Conservation (phyloP, 2,329 filamentous ascomycete genomes). For the Sphaerulina musiva region DNA sequence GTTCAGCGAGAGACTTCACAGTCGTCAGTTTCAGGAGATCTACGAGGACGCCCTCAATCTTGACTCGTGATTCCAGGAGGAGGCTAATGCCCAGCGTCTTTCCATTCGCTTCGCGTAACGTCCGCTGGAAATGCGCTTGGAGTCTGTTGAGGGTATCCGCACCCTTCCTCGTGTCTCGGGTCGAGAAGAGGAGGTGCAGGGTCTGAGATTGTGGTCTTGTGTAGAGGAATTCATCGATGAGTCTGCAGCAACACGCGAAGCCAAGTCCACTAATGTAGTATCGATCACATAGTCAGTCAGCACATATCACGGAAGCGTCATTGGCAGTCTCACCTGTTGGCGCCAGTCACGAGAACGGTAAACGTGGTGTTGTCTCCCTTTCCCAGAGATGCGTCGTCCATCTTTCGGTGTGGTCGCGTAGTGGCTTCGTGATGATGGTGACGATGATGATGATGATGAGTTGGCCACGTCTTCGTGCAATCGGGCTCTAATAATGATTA, state of each 20-base stretch:
- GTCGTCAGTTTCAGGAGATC: slow-evolving; percentile 53
- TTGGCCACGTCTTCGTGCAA: too few relatives aligned
- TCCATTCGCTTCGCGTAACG: slow-evolving; percentile 34
- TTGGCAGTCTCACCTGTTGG: slow-evolving; percentile 61
- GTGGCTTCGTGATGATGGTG: too few relatives aligned
- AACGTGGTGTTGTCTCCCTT: slow-evolving; percentile 28
- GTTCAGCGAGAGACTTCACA: slow-evolving; percentile 48
- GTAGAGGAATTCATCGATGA: slow-evolving; percentile 83
- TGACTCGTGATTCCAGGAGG: slow-evolving; percentile 41
- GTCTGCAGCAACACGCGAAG: slow-evolving; percentile 71
- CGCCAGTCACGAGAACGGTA: slow-evolving; percentile 70
- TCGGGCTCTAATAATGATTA: too few relatives aligned
- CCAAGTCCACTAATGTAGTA: slow-evolving; percentile 65
- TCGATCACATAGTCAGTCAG: neutral
- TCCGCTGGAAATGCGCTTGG: slow-evolving; percentile 49
- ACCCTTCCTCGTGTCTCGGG: slow-evolving; percentile 68
- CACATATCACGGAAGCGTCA: neutral
- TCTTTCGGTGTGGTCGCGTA: neutral
- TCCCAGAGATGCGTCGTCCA: slow-evolving; percentile 7
- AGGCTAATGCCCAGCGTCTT: slow-evolving; percentile 36
- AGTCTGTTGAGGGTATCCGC: slow-evolving; percentile 58
- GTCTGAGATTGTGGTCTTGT: slow-evolving; percentile 60
- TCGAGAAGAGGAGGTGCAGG: slow-evolving; percentile 76
- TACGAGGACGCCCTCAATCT: slow-evolving; percentile 51
- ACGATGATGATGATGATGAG: too few relatives aligned